Base-by-base conservation (phyloP, 768 basidiomycete species). In the Tubosaeta sp. region DNA sequence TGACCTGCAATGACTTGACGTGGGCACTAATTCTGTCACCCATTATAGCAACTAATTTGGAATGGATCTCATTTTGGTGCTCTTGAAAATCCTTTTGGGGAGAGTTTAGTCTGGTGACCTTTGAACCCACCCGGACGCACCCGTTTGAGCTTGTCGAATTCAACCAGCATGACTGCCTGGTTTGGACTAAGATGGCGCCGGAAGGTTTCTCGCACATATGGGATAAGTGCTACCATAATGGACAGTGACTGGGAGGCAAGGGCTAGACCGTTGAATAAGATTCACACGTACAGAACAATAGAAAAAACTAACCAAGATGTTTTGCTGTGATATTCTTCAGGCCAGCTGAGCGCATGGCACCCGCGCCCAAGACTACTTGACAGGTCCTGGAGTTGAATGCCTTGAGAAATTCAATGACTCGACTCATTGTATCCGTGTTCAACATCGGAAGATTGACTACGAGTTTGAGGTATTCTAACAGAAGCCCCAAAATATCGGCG, bases 291-390 rank as follows among this genome's bases (percentile, higher is more conserved):
- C 30, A 39, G 32, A 61, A 66, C 60, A 49, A 53, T 41, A 41
- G n/a, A 32, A 48, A 48, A 34, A 52, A 57, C 80, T 54, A 56
- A 90, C 93, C 94, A 21, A 99, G 78, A 74, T 99, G 95, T 68
- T 93, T 96, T 35, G 96, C 96, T 0, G 96, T 97, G 65, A 99
- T 99, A 65, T 98, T 95, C 71, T 91, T 97, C 61, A 99, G 71
- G 6, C 96, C 96, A 18, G 96, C 96, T 16, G 91, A 94, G 38
- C 94, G 79, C 94, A 98, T 97, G n/a, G 96, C 96, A 13, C 96
- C 96, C 9, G 96, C 96, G 3, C 96, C 96, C 9, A 99, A 76
- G 1, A 99, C 96, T 40, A 98, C 94, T 67, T 98, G 96, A 69
- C 96, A 99, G 2, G 93, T 95, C 59, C 96, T 76, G 27, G 95